Conservation (phyloP, 2,329 filamentous ascomycete species). For the Aspergillus fischeri region DNA sequence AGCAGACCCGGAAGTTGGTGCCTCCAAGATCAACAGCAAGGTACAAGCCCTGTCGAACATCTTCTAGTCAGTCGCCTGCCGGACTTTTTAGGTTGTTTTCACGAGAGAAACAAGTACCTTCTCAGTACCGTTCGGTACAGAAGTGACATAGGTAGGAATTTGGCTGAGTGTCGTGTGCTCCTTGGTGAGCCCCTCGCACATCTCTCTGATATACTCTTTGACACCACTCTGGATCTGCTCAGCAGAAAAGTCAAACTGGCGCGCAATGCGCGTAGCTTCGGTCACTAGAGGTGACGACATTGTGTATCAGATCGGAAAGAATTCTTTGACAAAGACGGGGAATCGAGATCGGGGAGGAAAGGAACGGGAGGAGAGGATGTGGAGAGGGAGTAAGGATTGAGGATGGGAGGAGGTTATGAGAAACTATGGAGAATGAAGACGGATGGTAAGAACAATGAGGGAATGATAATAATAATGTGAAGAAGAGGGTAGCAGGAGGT, state of each 20-base stretch:
- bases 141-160: conserved; percentile 95
- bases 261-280: conserved; percentile 75
- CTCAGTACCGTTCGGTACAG: conserved; percentile 93
- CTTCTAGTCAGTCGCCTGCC: not conserved
- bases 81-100: not conserved
- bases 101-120: conserved; percentile 57
- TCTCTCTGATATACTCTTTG: conserved; percentile 79
- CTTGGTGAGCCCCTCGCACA: conserved; percentile 77
- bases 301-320: conserved; percentile 4
- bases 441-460: conserved; percentile 2
- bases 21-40: conserved; percentile 96
- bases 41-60: conserved; percentile 70
- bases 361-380: conserved; percentile 1
- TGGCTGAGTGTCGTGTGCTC: conserved; percentile 83
- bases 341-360: not conserved
- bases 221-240: conserved; percentile 76
- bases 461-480: not conserved
- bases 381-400: not conserved
- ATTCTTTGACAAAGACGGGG: not conserved
- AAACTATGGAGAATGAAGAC: not conserved
- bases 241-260: conserved; percentile 79
- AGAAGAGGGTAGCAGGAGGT: not conserved
- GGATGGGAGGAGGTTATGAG: not conserved
- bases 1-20: conserved; percentile 98
- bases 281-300: conserved; percentile 47